phyloP scores from a whole-genome alignment of 345 rosid genomes.

The Firmiana major region DNA sequence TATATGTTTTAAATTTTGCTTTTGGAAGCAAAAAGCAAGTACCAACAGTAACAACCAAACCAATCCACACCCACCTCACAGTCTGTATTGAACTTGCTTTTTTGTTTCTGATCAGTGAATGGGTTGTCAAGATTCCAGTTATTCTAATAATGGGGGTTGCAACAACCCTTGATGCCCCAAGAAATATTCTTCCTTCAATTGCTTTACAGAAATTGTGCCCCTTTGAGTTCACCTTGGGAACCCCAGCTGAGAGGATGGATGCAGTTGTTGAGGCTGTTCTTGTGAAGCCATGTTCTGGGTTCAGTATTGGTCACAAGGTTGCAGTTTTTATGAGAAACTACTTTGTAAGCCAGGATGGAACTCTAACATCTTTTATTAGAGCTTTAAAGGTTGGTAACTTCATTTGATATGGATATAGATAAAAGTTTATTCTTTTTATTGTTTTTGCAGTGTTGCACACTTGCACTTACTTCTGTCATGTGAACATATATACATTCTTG shows the following conservation, averaged over 20 bases:
- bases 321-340: slow-evolving; percentile 72
- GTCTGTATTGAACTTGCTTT: slow-evolving; percentile 8
- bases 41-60: background rate
- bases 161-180: slow-evolving; percentile 71
- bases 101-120: slow-evolving; percentile 53
- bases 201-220: slow-evolving; percentile 63
- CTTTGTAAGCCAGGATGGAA: slow-evolving; percentile 81
- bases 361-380: slow-evolving; percentile 76
- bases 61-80: background rate
- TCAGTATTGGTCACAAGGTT: slow-evolving; percentile 66
- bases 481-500: slow-evolving; percentile 3
- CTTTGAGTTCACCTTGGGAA: slow-evolving; percentile 64
- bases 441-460: background rate
- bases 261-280: slow-evolving; percentile 76
- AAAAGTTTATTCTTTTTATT: background rate
- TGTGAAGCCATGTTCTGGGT: slow-evolving; percentile 69
- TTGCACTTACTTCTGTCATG: slow-evolving; percentile 2
- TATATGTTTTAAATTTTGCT: background rate
- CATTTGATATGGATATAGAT: slow-evolving; percentile 1
- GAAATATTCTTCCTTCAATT: slow-evolving; percentile 54
- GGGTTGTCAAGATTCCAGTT: slow-evolving; percentile 79
- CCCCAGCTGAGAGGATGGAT: slow-evolving; percentile 83
- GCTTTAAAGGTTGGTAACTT: slow-evolving; percentile 68
- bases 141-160: slow-evolving; percentile 81
- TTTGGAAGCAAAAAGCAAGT: background rate